Base-by-base conservation (phyloP, 306 rosid species). In the Astragalus glycyphyllos region DNA sequence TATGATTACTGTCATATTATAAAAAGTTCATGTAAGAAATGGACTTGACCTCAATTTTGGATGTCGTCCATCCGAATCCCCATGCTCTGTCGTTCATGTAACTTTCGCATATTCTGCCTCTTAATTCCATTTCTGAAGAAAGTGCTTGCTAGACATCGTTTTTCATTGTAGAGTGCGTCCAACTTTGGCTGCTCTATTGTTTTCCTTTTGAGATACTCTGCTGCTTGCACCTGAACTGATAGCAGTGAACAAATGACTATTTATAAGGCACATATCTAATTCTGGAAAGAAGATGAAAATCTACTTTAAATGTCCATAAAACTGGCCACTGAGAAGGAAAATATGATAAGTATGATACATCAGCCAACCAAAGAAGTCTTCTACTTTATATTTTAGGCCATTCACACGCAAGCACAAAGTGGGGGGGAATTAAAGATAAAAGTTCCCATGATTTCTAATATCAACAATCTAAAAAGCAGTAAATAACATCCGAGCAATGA, bases 201-300 rank as follows among this genome's bases (percentile, higher is more conserved):
- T 83, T 84, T 89, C 84, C 75, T 83, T 61, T 83, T 76, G 41
- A 84, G 65, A 83, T 92, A 92, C 81, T 83, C 80, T 20, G 85
- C 86, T 5, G 92, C 78, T 74, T 84, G 96, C 59, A 71, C 87
- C 78, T 80, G 92, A 81, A 92, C 96, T 89, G 89, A 71, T 14
- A 79, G n/a, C 62, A 71, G 54, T 50, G 63, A 55, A 69, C 61
- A 80, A 34, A 68, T 68, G 49, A 54, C 29, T 31, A 77, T 58
- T 72, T 59, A 63, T 3, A 60, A 34, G 29, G 54, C 47, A 42
- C 32, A 70, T 58, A 37, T 57, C 12, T 34, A 8, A 58, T 74
- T 51, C 15, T 7, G n/a, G 10, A 61, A 35, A 57, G 49, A 20
- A 59, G 5, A 34, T 23, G 32, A 56, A 76, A 41, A 32, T 54